Conservation (phyloP, 805 yeast species). For the Wickerhamiella bombiphila region DNA sequence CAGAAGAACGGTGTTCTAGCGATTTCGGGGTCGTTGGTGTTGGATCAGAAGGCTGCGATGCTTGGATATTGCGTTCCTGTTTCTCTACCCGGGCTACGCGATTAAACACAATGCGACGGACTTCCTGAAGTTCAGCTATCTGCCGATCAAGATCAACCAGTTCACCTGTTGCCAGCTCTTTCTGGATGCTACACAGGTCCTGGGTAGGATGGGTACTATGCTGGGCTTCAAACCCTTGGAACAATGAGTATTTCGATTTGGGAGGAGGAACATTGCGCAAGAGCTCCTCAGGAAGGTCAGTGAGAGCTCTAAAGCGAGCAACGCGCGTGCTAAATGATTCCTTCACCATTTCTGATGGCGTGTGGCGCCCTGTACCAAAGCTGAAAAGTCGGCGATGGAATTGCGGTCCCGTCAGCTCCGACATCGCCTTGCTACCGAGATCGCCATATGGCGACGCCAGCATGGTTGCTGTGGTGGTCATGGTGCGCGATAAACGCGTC, state of each 20-base stretch:
- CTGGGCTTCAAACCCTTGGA: constrained; percentile 56
- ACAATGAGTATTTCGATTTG: constrained; percentile 33
- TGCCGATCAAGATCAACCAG: constrained; percentile 48
- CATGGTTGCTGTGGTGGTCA: constrained; percentile 26
- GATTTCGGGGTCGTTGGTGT: neutral
- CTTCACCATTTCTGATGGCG: constrained; percentile 25
- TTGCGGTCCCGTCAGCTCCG: constrained; percentile 29
- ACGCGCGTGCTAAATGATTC: constrained; percentile 16
- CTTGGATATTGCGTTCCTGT: constrained; percentile 30
- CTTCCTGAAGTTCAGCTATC: constrained; percentile 35
- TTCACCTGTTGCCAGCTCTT: constrained; percentile 49
- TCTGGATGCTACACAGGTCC: constrained; percentile 45
- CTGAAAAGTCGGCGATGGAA: constrained; percentile 28
- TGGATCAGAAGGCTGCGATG: neutral
- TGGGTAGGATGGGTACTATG: constrained; percentile 19
- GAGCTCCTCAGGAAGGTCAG: constrained; percentile 47
- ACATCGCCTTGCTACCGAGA: constrained; percentile 30
- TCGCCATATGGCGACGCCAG: constrained; percentile 26
- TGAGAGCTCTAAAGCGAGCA: constrained; percentile 34
- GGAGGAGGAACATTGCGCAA: constrained; percentile 37
- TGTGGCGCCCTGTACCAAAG: constrained; percentile 15
- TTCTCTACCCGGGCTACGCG: constrained; percentile 47
- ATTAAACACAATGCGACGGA: constrained; percentile 42
- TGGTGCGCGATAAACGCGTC: constrained; percentile 25
- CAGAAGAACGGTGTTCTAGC: neutral